These are phyloP conservation scores for Paratinospora sagittata DNA, from an alignment of 164 flowering plant species.

Conservation along the genomic window DNA sequence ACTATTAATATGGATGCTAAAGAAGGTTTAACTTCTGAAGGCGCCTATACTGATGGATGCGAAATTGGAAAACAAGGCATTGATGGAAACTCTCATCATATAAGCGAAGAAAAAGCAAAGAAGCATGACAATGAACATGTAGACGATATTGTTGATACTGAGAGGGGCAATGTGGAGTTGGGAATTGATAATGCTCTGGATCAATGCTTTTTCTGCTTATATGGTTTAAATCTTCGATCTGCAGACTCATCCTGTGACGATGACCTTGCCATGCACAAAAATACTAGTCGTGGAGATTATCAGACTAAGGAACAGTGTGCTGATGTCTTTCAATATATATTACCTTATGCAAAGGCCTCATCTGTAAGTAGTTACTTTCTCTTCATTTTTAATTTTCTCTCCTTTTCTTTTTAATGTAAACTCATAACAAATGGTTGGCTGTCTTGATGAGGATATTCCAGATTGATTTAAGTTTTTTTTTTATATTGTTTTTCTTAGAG, in stretches of 20 bases:
- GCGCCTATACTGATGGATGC: conserved; percentile 17
- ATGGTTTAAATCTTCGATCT: conserved; percentile 87
- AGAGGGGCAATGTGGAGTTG: conserved; percentile 66
- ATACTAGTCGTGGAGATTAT: conserved; percentile 89
- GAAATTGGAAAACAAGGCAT: conserved; percentile 22
- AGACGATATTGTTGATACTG: conserved; percentile 49
- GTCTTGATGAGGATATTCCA: not conserved
- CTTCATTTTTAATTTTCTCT: conserved; percentile 4
- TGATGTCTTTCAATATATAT: conserved; percentile 89
- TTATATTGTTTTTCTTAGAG: conserved; percentile 42
- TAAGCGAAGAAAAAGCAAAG: conserved; percentile 23
- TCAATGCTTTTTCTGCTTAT: conserved; percentile 94
- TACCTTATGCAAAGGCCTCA: conserved; percentile 87
- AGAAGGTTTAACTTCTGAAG: conserved; percentile 12
- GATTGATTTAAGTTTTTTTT: not conserved
- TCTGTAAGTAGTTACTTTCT: conserved; percentile 56
- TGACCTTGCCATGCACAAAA: conserved; percentile 78
- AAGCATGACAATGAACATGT: conserved; percentile 22
- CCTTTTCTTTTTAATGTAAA: conserved; percentile 1
- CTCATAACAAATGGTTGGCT: not conserved
- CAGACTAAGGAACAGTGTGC: conserved; percentile 97
- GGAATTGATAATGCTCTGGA: conserved; percentile 81
- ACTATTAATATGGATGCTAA: not conserved
- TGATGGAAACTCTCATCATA: conserved; percentile 18
- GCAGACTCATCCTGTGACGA: conserved; percentile 82